phyloP scores from a whole-genome alignment of 768 basidiomycete genomes.

The Nidula microcarpa region DNA sequence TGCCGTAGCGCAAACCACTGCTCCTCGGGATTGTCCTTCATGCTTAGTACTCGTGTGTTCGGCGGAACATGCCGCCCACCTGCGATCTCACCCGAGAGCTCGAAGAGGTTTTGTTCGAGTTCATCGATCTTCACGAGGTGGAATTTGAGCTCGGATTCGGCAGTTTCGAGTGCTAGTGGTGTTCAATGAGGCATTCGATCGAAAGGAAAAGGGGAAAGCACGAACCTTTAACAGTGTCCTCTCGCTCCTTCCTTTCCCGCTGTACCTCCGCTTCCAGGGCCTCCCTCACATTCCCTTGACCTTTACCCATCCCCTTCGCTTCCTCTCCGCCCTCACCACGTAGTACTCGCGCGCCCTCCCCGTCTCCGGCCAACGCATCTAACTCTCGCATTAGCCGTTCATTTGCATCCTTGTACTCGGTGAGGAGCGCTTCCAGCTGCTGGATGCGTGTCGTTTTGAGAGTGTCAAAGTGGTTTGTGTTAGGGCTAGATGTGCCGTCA shows the following conservation, averaged over 20 bases:
- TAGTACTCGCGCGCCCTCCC: not conserved
- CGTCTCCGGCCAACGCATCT: slow-evolving; percentile 32
- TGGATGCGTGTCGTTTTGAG: slow-evolving; percentile 40
- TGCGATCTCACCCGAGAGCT: slow-evolving; percentile 72
- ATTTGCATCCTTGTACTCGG: slow-evolving; percentile 52
- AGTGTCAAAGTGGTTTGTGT: slow-evolving; percentile 21
- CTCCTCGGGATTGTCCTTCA: slow-evolving; percentile 80
- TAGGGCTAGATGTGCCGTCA: slow-evolving; percentile 6
- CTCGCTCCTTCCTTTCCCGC: slow-evolving; percentile 20
- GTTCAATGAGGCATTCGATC: not conserved
- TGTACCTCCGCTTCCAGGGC: slow-evolving; percentile 35
- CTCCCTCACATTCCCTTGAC: slow-evolving; percentile 8
- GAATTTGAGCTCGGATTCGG: slow-evolving; percentile 26
- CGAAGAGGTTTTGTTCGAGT: slow-evolving; percentile 78
- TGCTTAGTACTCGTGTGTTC: slow-evolving; percentile 60
- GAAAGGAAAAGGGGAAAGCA: not conserved
- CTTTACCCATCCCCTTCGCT: too few relatives aligned
- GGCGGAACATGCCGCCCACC: slow-evolving; percentile 75
- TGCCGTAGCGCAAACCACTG: slow-evolving; percentile 76
- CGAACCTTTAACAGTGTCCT: slow-evolving; percentile 37
- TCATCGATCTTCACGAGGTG: slow-evolving; percentile 56
- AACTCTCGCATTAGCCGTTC: slow-evolving; percentile 43
- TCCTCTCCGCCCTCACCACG: too few relatives aligned
- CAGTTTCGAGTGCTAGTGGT: slow-evolving; percentile 40
- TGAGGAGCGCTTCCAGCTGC: slow-evolving; percentile 52